Percentiles rank a stretch among this genome's conserved stretches.
Conservation (phyloP, 2,329 filamentous ascomycete genomes). For the Claviceps cyperi region DNA sequence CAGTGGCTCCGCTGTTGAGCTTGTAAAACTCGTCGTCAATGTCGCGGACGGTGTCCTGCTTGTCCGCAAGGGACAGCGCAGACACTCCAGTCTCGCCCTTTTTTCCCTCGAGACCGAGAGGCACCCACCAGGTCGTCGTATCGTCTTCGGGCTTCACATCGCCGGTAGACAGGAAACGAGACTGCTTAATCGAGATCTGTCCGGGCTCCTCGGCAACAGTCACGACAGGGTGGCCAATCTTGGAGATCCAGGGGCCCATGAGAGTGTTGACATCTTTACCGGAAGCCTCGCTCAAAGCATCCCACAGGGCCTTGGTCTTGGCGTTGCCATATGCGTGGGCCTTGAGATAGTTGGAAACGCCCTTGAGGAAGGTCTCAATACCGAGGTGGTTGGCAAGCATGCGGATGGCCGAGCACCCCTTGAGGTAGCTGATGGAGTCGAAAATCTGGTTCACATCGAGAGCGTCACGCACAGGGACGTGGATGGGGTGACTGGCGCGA, state of each 20-base stretch:
- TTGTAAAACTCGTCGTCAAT: conserved; percentile 79
- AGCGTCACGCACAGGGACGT: conserved; percentile 85
- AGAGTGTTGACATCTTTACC: conserved; percentile 73
- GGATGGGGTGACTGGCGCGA: conserved; percentile 86
- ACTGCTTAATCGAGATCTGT: conserved; percentile 71
- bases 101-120: conserved; percentile 71
- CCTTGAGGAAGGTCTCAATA: conserved; percentile 74
- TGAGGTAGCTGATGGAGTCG: conserved; percentile 89
- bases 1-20: conserved; percentile 77
- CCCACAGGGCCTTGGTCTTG: conserved; percentile 83
- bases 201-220: conserved; percentile 73
- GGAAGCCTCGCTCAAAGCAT: conserved; percentile 72
- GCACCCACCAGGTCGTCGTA: conserved; percentile 89
- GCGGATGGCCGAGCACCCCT: conserved; percentile 89
- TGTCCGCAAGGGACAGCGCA: conserved; percentile 55
- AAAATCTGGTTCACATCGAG: conserved; percentile 97
- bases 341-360: conserved; percentile 81
- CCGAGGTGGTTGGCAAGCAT: conserved; percentile 91
- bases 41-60: conserved; percentile 60
- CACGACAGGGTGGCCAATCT: conserved; percentile 86
- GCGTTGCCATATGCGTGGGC: conserved; percentile 80
- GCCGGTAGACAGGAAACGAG: conserved; percentile 79
- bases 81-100: conserved; percentile 46
- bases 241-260: conserved; percentile 91
- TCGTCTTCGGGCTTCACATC: conserved; percentile 88